Evolutionary conservation across 1,284 basidiomycete genomes (phyloP), one percentile per base, ranked within the genome.

Genomic region (Cryptococcus depauperatus): DNA sequence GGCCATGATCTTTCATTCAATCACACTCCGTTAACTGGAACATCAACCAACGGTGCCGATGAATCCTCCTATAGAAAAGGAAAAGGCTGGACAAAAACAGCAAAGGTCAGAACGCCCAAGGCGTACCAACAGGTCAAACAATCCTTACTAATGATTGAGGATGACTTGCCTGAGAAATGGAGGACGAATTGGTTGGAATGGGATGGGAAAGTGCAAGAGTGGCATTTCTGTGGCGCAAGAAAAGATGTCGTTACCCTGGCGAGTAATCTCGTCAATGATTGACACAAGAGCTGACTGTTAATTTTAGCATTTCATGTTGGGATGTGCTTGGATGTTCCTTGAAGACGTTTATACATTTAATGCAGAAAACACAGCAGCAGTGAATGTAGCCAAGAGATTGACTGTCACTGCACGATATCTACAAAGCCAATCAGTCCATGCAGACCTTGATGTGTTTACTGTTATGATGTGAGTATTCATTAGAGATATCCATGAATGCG

Each of bases 301-400:
- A 11, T n/a, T 11, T 9, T 37, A 66, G 65, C 58, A 62, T 22
- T 61, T 64, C 41, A 51, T 66, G 19, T 41, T 64, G 2, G 65
- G 65, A 13, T 62, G 61, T 37, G 52, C 62, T 1, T 64, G 63
- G 64, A 68, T 68, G 65, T 66, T 64, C 51, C 43, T 66, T 5
- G 61, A 57, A 19, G 65, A 68, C 37, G 58, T 64, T 11, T 63
- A 50, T 39, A 50, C 57, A 4, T 66, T 57, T 37, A 57, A 50
- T 10, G 51, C 54, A 5, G 57, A 58, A 18, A 68, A 68, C 32
- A 50, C 41, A 1, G 43, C 47, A 16, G 57, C 65, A 0, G 57
- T 68, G 4, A 52, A 53, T 10, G 55, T 64, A 1, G 65, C 65
- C 0, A 43, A 59, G 23, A 44, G 62, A 8, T 37, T 68, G 35